phyloP scores from a whole-genome alignment of 2,329 filamentous ascomycete genomes.

The Neurospora sp. region DNA sequence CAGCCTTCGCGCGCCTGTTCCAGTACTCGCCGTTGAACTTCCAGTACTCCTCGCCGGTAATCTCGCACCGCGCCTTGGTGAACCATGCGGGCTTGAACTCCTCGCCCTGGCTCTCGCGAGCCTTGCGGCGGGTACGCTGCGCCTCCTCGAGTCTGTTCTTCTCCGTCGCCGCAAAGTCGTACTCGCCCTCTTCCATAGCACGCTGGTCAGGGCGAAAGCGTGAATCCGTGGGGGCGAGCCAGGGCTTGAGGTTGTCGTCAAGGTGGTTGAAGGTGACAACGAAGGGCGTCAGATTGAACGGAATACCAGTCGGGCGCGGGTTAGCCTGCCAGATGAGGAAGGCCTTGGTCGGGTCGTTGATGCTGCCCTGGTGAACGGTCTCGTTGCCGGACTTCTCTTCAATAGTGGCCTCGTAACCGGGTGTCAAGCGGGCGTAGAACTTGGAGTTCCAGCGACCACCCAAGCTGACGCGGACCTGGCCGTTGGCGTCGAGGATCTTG shows the following conservation, averaged over 20 bases:
- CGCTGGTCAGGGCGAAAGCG: conserved; percentile 88
- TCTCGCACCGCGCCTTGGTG: conserved; percentile 56
- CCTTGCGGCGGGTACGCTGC: conserved; percentile 66
- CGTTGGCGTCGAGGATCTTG: conserved; percentile 70
- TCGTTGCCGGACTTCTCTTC: conserved; percentile 42
- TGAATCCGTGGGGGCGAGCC: conserved; percentile 86
- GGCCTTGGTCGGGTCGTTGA: conserved; percentile 60
- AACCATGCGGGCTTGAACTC: conserved; percentile 87
- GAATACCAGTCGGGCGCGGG: conserved; percentile 68
- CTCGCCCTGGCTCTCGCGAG: conserved; percentile 67
- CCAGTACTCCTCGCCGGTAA: conserved; percentile 88
- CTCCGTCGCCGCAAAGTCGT: conserved; percentile 84
- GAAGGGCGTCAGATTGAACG: conserved; percentile 96
- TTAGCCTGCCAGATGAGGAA: conserved; percentile 93
- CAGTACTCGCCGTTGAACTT: conserved; percentile 84
- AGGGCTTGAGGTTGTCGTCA: conserved; percentile 66
- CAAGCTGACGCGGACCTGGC: conserved; percentile 78
- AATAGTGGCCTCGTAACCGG: conserved; percentile 72
- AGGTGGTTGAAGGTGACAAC: conserved; percentile 90
- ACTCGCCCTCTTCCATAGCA: conserved; percentile 97
- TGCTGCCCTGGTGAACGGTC: conserved; percentile 37
- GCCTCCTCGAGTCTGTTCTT: conserved; percentile 93
- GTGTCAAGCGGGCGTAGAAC: conserved; percentile 86
- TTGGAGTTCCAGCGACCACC: conserved; percentile 97
- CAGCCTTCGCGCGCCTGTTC: conserved; percentile 59